These are phyloP conservation scores for Pyrus hybrid DNA, from an alignment of 331 rosid species.

Conservation along the genomic window DNA sequence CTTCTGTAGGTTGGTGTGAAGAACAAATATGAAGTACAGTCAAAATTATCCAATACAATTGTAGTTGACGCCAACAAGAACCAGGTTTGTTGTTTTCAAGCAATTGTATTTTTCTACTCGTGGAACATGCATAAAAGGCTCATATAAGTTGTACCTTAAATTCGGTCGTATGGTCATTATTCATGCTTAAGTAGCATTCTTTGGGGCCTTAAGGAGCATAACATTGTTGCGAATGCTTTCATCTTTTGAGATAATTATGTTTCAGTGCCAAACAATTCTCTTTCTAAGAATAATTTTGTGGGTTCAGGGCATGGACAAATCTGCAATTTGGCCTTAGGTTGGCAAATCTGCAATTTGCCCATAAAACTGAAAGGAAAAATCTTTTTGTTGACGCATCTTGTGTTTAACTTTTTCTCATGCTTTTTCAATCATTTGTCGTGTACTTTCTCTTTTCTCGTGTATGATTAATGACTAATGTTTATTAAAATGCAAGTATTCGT, in stretches of 20 bases:
- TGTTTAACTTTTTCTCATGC: neutral
- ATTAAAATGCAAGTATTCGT: neutral
- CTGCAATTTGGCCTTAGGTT: neutral
- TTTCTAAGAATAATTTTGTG: neutral
- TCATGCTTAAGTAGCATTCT: neutral
- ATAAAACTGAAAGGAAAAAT: neutral
- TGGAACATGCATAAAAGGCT: neutral
- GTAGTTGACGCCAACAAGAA: slow-evolving; percentile 75
- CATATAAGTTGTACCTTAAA: neutral
- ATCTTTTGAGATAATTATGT: neutral
- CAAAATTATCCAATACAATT: slow-evolving; percentile 60
- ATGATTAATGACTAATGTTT: neutral
- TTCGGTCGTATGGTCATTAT: neutral
- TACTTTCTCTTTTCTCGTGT: neutral
- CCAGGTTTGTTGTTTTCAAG: slow-evolving; percentile 55
- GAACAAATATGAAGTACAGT: slow-evolving; percentile 74
- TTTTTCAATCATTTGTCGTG: neutral
- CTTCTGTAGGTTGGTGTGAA: slow-evolving; percentile 68
- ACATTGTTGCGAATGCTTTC: neutral
- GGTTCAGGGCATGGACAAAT: neutral
- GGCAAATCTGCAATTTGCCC: neutral
- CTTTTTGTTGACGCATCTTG: neutral
- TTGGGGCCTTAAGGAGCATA: no score
- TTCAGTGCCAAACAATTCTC: neutral
- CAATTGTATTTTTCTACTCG: neutral